Conservation (phyloP, 106 monocot genomes). For the Dactylorhiza incarnata region DNA sequence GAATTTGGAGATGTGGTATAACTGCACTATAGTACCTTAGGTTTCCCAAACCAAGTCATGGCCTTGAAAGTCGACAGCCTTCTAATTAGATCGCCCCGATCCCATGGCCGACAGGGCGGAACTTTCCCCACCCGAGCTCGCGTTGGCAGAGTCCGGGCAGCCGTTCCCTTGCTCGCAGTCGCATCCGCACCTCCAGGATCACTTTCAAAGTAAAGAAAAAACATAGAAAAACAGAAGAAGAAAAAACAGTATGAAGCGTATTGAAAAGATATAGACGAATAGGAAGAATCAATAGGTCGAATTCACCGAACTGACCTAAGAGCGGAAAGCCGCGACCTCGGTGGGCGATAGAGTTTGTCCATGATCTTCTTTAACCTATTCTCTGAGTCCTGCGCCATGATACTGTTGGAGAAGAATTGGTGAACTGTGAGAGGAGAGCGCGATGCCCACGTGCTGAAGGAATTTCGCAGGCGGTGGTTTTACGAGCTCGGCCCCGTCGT, state of each 20-base stretch:
- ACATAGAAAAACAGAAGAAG: background rate
- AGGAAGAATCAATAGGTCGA: background rate
- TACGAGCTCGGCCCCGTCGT: background rate
- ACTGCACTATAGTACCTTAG: conserved; percentile 46
- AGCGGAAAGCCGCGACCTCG: conserved; percentile 23
- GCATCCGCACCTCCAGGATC: conserved; percentile 7
- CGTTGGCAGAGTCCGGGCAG: conserved; percentile 4
- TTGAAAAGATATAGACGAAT: background rate
- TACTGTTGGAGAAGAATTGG: background rate
- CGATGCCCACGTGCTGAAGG: background rate
- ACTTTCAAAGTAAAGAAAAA: background rate
- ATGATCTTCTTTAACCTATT: conserved; percentile 60
- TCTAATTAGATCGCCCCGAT: conserved; percentile 74
- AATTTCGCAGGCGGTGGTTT: background rate
- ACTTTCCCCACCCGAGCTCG: conserved; percentile 9
- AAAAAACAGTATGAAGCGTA: conserved; percentile 6
- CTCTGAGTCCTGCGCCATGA: conserved; percentile 50
- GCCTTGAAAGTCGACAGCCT: conserved; percentile 87
- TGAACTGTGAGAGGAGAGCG: background rate
- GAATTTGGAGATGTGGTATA: background rate
- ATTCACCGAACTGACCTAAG: conserved; percentile 9
- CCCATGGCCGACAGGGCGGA: conserved; percentile 84
- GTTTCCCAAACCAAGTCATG: conserved; percentile 98
- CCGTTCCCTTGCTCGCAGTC: conserved; percentile 16
- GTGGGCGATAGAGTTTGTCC: conserved; percentile 68